These are phyloP conservation scores for Aphanoascus verrucosus DNA, from an alignment of 2,329 filamentous ascomycete species.

Conservation along the genomic window DNA sequence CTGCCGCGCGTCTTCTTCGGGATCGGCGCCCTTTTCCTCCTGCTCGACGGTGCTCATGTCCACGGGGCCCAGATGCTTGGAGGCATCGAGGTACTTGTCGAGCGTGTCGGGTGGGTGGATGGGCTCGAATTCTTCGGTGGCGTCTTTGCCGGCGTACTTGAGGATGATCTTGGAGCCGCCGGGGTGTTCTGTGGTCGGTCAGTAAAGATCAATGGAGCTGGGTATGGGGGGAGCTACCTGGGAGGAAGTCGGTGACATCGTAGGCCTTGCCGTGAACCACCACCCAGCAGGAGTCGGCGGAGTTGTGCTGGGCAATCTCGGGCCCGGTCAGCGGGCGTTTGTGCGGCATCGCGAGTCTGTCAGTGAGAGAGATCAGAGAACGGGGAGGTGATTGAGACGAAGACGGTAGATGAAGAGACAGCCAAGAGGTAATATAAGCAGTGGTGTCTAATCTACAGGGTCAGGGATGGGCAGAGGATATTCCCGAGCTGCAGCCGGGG, in stretches of 20 bases:
- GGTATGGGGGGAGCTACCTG: conserved; percentile 40
- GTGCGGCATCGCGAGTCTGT: conserved; percentile 11
- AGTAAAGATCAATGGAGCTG: conserved; percentile 1
- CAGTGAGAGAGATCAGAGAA: neutral
- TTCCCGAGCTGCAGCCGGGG: too few species aligned
- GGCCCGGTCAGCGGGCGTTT: conserved; percentile 38
- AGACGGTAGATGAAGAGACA: neutral
- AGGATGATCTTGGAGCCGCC: conserved; percentile 88
- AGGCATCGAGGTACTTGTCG: conserved; percentile 65
- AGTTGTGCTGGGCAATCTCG: conserved; percentile 64
- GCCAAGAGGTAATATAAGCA: too few species aligned
- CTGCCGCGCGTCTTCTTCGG: conserved; percentile 63
- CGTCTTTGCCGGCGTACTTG: conserved; percentile 92
- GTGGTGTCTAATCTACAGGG: too few species aligned
- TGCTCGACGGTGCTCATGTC: conserved; percentile 70
- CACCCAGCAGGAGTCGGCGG: conserved; percentile 78
- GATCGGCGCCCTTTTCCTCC: conserved; percentile 55
- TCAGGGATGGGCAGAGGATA: too few species aligned
- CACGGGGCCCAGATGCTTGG: conserved; percentile 80
- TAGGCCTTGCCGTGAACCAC: conserved; percentile 80
- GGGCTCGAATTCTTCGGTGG: conserved; percentile 81
- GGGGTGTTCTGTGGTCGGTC: conserved; percentile 56
- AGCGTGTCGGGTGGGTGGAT: conserved; percentile 84
- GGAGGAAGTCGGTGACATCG: conserved; percentile 82
- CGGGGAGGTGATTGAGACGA: neutral